A percentile compares a stretch with the other conserved stretches of the same genome.
Conservation (phyloP, 805 yeast species). For the Kluyveromyces wickerhamii region DNA sequence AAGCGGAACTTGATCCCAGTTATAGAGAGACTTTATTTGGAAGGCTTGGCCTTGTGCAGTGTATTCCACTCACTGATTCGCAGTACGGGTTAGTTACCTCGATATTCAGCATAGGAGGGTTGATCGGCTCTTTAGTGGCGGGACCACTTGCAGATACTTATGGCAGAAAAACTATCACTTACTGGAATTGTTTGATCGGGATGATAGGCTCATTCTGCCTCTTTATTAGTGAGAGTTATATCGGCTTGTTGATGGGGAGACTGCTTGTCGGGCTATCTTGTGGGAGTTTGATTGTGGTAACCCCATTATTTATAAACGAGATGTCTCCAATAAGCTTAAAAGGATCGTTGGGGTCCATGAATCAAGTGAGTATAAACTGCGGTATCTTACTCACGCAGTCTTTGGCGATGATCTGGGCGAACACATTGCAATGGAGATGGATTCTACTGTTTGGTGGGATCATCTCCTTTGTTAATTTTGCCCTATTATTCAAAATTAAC, state of each 20-base stretch:
- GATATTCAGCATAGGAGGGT: conserved; percentile 79
- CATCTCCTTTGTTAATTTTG: conserved; percentile 43
- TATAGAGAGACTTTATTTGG: conserved; percentile 34
- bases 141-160: conserved; percentile 57
- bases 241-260: conserved; percentile 53
- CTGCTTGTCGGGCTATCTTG: conserved; percentile 78
- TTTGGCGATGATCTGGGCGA: conserved; percentile 62
- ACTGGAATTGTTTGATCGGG: conserved; percentile 45
- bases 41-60: conserved; percentile 41
- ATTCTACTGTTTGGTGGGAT: conserved; percentile 55
- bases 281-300: conserved; percentile 78
- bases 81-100: conserved; percentile 71
- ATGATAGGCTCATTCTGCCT: conserved; percentile 58
- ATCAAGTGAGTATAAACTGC: conserved; percentile 75
- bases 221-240: conserved; percentile 39
- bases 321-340: conserved; percentile 59
- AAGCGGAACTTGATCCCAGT: conserved; percentile 17
- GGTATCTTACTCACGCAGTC: conserved; percentile 81
- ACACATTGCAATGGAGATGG: conserved; percentile 61
- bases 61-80: conserved; percentile 51
- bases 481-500: conserved; percentile 38
- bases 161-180: conserved; percentile 54
- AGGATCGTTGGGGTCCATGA: conserved; percentile 83
- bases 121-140: conserved; percentile 63
- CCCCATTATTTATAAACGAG: conserved; percentile 77